Conservation (phyloP, 179 eudicot genomes). For the Silene coronaria region DNA sequence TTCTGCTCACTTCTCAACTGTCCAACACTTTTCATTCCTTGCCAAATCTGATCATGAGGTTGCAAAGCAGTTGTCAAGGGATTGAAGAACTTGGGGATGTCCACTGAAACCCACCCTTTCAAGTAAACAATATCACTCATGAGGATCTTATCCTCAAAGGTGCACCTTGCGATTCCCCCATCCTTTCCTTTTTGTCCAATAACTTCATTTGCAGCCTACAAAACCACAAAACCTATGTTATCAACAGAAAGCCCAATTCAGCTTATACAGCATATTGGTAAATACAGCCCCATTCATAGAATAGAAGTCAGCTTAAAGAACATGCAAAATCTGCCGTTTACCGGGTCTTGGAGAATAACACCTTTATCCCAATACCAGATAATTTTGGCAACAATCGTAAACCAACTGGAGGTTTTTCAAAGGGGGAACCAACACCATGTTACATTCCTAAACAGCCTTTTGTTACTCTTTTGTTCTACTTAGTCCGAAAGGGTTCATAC, state of each 20-base stretch:
- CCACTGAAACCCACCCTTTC: constrained; percentile 90
- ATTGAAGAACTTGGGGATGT: constrained; percentile 67
- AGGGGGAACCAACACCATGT: no score
- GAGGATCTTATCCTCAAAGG: constrained; percentile 92
- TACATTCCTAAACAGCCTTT: no score
- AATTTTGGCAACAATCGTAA: no score
- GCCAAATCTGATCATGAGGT: constrained; percentile 69
- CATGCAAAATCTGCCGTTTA: neutral
- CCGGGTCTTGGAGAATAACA: neutral
- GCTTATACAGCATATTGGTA: neutral
- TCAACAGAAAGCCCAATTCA: neutral
- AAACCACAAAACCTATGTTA: constrained; percentile 12
- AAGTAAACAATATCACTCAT: constrained; percentile 90
- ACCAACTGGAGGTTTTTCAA: no score
- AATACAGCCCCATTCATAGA: neutral
- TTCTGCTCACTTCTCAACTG: constrained; percentile 65
- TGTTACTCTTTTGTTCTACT: no score
- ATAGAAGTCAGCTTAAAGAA: neutral
- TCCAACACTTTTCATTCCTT: constrained; percentile 86
- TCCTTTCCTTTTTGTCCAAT: constrained; percentile 56
- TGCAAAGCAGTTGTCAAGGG: constrained; percentile 91
- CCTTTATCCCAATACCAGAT: neutral
- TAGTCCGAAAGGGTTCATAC: neutral
- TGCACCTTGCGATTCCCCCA: constrained; percentile 94
- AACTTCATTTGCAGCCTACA: constrained; percentile 84